Conservation (phyloP, 306 rosid genomes). For the Acacia crassicarpa region DNA sequence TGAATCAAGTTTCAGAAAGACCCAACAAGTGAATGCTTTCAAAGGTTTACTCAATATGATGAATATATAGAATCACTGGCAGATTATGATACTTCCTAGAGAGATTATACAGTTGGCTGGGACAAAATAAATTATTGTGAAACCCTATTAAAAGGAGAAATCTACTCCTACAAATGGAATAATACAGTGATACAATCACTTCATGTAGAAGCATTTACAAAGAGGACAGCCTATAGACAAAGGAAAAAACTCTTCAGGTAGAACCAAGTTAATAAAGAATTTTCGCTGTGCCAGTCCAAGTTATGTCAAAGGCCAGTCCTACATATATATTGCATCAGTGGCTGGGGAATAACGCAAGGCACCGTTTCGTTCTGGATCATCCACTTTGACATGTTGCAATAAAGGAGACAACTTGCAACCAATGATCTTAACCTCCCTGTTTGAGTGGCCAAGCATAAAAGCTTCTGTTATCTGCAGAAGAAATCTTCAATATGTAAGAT, state of each 20-base stretch:
- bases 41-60: not conserved
- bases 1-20: not conserved
- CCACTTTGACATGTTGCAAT: conserved; percentile 37
- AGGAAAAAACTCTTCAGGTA: not conserved
- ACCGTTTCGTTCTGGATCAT: conserved; percentile 35
- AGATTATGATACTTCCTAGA: not conserved
- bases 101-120: not conserved
- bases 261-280: not conserved
- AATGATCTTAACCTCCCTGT: conserved; percentile 48
- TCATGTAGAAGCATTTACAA: not conserved
- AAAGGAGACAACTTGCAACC: conserved; percentile 57
- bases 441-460: conserved; percentile 70
- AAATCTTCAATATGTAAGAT: not conserved
- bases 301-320: not conserved
- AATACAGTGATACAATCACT: not conserved
- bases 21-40: not conserved
- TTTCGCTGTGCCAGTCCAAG: not conserved
- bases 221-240: not conserved
- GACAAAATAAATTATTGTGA: not conserved
- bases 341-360: conserved; percentile 40
- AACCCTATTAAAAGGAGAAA: not conserved
- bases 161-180: not conserved
- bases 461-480: conserved; percentile 57
- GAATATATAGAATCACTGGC: not conserved
- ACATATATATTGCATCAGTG: not conserved